phyloP scores from a whole-genome alignment of 2,329 filamentous ascomycete genomes.

The Diaporthe destruens region DNA sequence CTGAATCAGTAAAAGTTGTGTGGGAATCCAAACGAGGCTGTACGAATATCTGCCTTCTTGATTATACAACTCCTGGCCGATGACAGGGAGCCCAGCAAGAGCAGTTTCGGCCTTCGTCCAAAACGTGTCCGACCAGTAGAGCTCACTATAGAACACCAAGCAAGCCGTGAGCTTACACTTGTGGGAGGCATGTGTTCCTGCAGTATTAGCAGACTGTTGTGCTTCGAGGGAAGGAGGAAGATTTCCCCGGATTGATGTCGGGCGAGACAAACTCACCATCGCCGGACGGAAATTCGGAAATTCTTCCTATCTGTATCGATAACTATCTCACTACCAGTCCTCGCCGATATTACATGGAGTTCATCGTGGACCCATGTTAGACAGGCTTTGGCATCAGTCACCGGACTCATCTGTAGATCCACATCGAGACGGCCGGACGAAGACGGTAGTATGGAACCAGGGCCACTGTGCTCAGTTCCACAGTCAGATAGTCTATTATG shows the following conservation, averaged over 20 bases:
- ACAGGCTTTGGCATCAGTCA: not conserved
- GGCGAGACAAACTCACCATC: not conserved
- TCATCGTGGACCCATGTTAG: not conserved
- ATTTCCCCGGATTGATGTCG: not conserved
- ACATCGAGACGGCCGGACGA: not conserved
- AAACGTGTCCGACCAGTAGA: slow-evolving; percentile 4
- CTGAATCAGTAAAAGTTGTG: too few species aligned
- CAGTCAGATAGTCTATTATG: not conserved
- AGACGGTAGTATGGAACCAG: not conserved
- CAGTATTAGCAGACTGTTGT: not conserved
- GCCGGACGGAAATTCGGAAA: not conserved
- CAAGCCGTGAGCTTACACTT: not conserved
- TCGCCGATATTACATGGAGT: not conserved
- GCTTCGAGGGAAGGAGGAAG: not conserved
- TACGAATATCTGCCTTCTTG: too few species aligned
- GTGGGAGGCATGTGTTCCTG: not conserved
- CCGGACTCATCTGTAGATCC: not conserved
- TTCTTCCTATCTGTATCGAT: not conserved
- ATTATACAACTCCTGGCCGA: not conserved
- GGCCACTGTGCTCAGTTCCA: not conserved
- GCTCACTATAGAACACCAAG: not conserved
- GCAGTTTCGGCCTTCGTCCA: not conserved
- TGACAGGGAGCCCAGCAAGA: not conserved
- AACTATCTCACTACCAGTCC: not conserved
- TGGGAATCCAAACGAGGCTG: too few species aligned